A percentile compares a stretch with the other conserved stretches of the same genome.
Evolutionary conservation across 2,329 filamentous ascomycete species (phyloP).

Genomic region (Hirsutella thompsonii): DNA sequence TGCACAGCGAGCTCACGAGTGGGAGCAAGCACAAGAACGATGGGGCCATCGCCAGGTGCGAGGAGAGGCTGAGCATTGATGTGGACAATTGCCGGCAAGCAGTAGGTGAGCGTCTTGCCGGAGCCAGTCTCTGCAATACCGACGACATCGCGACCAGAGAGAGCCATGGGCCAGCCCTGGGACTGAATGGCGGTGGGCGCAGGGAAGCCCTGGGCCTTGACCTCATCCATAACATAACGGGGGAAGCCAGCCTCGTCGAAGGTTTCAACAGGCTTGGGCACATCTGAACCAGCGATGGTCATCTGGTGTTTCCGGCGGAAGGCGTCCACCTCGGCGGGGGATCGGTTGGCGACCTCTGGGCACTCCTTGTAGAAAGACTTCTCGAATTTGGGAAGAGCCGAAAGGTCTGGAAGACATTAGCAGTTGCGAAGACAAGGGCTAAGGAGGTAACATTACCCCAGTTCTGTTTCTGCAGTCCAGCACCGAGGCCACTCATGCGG

Average conservation of each 20-base stretch:
- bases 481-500: slow-evolving; percentile 84
- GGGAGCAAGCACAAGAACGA: slow-evolving; percentile 88
- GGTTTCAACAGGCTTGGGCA: slow-evolving; percentile 89
- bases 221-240: slow-evolving; percentile 92
- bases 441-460: slow-evolving; percentile 56
- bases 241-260: slow-evolving; percentile 98
- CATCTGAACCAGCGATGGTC: slow-evolving; percentile 62
- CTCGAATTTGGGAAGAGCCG: slow-evolving; percentile 83
- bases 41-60: slow-evolving; percentile 87
- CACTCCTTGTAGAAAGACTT: slow-evolving; percentile 99
- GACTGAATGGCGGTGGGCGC: slow-evolving; percentile 94
- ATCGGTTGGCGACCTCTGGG: slow-evolving; percentile 60
- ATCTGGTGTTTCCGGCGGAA: slow-evolving; percentile 84
- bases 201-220: slow-evolving; percentile 94
- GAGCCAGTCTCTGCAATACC: slow-evolving; percentile 99
- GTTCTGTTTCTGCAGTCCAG: slow-evolving; percentile 73
- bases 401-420: slow-evolving; percentile 45
- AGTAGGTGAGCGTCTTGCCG: slow-evolving; percentile 98
- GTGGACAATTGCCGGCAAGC: slow-evolving; percentile 94
- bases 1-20: slow-evolving; percentile 97
- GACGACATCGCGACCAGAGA: slow-evolving; percentile 94
- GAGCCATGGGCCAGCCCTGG: slow-evolving; percentile 97
- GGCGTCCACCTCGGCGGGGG: slow-evolving; percentile 67
- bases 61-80: slow-evolving; percentile 98
- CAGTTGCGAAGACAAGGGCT: slow-evolving; percentile 8